These are phyloP conservation scores for Ochetophila trinervis DNA, from an alignment of 306 rosid species.

Conservation along the genomic window DNA sequence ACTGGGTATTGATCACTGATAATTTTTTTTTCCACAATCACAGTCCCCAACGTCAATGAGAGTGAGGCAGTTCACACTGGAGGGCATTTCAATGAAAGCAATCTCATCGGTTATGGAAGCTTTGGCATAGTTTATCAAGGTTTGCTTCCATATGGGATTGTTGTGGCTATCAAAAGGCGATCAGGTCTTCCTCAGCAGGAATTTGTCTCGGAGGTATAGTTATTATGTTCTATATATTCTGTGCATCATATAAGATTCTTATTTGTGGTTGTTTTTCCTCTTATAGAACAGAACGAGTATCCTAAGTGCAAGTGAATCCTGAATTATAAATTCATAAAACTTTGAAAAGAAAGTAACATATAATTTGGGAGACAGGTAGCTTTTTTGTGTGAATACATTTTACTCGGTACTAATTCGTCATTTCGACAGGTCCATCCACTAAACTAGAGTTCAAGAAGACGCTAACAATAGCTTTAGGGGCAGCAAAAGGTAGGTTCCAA, in stretches of 20 bases:
- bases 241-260: neutral
- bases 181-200: slow-evolving; percentile 32
- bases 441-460: slow-evolving; percentile 47
- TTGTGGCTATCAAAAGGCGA: slow-evolving; percentile 46
- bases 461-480: slow-evolving; percentile 45
- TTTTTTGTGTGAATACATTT: slow-evolving; percentile 26
- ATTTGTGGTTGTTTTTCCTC: neutral
- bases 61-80: slow-evolving; percentile 32
- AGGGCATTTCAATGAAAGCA: slow-evolving; percentile 39
- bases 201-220: slow-evolving; percentile 36
- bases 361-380: slow-evolving; percentile 30
- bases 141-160: slow-evolving; percentile 40
- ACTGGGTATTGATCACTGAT: neutral
- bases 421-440: slow-evolving; percentile 26
- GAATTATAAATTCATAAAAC: too few relatives aligned
- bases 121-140: slow-evolving; percentile 49
- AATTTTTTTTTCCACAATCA: neutral
- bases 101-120: slow-evolving; percentile 45
- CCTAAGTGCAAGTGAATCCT: neutral
- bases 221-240: neutral
- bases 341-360: neutral
- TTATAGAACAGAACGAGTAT: neutral
- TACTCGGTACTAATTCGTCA: slow-evolving; percentile 9
- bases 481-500: slow-evolving; percentile 37
- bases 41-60: slow-evolving; percentile 20